Base-by-base conservation (phyloP, 805 yeast species). In the Metschnikowia santaceciliae region DNA sequence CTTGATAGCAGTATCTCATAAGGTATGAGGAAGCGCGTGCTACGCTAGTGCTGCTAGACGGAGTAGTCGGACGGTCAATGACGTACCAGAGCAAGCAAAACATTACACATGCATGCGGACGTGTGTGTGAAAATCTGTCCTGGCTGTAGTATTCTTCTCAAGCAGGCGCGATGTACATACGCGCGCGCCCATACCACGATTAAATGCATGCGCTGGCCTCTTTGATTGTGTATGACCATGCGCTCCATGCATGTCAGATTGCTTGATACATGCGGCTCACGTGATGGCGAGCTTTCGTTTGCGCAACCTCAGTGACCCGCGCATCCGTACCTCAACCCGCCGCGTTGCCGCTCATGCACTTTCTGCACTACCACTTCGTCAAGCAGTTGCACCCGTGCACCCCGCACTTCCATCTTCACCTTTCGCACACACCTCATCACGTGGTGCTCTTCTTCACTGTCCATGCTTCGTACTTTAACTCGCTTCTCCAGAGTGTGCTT, bases 241-340 rank as follows among this genome's bases (percentile, higher is more conserved):
- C 40, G 47, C 41, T 26, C 47, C 37, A 44, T 44, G 47, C 47
- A 44, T 44, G 47, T 44, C 47, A 44, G 47, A 44, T 44, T 44
- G 47, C 47, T 35, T 34, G 47, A 20, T 36, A 32, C 47, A 44
- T 44, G 34, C 22, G 26, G 23, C 33, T 6, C 43, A 42, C 46
- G 46, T 42, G 46, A 42, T 8, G 20, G 5, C 20, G 30, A 23
- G 46, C 46, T 14, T 33, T 33, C 46, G 46, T 42, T 42, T 33
- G 46, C 46, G 46, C 46, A 33, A 14, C 19, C 42, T 23, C 32
- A 6, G 40, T 37, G 42, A 40, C 17, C 46, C 20, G 45, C 33
- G 47, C 54, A 38, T 46, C 48, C 48, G 44, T 22, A 17, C 32
- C 42, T 36, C 30, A 17, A 14, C n/a, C 11, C 19, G 14, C 6